Percentiles rank a stretch among this genome's conserved stretches.
These are phyloP conservation scores for Zoysia japonica DNA, from an alignment of 176 grass and related monocot species.

Conservation along the genomic window DNA sequence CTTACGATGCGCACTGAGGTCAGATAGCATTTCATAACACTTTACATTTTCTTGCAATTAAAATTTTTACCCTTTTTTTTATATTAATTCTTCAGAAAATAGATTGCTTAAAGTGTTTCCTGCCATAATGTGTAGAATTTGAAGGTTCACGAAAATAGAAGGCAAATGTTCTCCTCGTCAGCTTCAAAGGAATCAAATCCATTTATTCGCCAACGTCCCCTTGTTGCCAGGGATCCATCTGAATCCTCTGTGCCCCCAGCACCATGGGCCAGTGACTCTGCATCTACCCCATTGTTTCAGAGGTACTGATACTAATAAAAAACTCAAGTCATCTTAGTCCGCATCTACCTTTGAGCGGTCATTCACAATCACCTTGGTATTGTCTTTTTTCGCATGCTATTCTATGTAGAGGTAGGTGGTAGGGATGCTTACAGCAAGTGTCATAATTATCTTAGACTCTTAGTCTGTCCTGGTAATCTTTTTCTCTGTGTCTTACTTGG, in stretches of 20 bases:
- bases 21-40: slow-evolving; percentile 1
- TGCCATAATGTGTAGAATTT: slow-evolving; percentile 59
- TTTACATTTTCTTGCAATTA: not conserved
- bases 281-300: slow-evolving; percentile 75
- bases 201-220: slow-evolving; percentile 82
- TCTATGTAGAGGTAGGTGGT: not conserved
- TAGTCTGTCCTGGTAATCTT: not conserved
- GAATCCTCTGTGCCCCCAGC: slow-evolving; percentile 73
- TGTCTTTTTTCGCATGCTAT: not conserved
- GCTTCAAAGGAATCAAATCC: slow-evolving; percentile 78
- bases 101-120: not conserved
- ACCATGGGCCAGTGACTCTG: slow-evolving; percentile 85
- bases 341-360: not conserved
- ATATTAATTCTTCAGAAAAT: slow-evolving; percentile 4
- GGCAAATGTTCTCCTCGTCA: slow-evolving; percentile 89
- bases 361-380: not conserved
- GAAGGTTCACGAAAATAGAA: slow-evolving; percentile 94
- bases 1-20: slow-evolving; percentile 97
- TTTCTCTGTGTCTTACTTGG: not conserved
- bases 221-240: slow-evolving; percentile 57
- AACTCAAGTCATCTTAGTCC: too few relatives aligned
- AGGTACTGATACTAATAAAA: slow-evolving; percentile 46
- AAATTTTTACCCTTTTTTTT: not conserved
- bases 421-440: not conserved
- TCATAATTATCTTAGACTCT: not conserved